Conservation (phyloP, 768 basidiomycete genomes). For the Psilocybe subaeruginosa region DNA sequence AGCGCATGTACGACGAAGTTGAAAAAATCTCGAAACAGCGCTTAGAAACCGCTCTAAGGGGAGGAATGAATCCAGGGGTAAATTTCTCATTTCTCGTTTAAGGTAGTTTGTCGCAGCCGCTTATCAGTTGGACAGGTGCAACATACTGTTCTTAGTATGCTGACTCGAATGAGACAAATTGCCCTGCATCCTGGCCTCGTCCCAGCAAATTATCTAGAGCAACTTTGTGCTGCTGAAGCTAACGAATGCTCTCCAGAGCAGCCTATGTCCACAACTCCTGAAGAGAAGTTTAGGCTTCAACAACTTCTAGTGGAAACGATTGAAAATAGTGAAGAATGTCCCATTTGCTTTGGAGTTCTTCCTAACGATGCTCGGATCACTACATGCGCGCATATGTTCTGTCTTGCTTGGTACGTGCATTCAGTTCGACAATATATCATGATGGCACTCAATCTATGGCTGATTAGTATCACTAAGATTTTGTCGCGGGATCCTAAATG, state of each 20-base stretch:
- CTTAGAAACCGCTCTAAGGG: constrained; percentile 58
- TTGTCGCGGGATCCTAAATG: constrained; percentile 75
- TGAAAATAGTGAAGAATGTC: constrained; percentile 85
- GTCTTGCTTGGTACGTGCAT: constrained; percentile 60
- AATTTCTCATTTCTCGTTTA: constrained; percentile 7
- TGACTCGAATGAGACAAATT: constrained; percentile 86
- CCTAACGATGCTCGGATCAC: constrained; percentile 70
- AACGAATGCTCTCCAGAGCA: constrained; percentile 29
- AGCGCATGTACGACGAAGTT: constrained; percentile 73
- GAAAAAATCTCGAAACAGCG: constrained; percentile 64
- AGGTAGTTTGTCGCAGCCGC: not conserved
- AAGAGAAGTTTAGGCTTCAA: constrained; percentile 60
- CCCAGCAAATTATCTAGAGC: constrained; percentile 70
- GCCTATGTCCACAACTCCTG: constrained; percentile 48
- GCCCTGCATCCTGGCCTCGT: constrained; percentile 79
- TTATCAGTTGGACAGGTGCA: constrained; percentile 47
- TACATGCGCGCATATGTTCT: constrained; percentile 73
- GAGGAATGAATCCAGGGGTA: constrained; percentile 46
- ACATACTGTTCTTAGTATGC: constrained; percentile 74
- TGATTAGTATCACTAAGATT: constrained; percentile 65
- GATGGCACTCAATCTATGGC: not conserved
- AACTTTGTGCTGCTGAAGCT: constrained; percentile 48
- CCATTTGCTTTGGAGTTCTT: constrained; percentile 67
- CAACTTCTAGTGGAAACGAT: constrained; percentile 61
- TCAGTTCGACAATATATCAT: not conserved